A percentile compares a stretch with the other conserved stretches of the same genome.
These are phyloP conservation scores for Fomitopsis pulvina DNA, from an alignment of 768 basidiomycete species.

Conservation along the genomic window DNA sequence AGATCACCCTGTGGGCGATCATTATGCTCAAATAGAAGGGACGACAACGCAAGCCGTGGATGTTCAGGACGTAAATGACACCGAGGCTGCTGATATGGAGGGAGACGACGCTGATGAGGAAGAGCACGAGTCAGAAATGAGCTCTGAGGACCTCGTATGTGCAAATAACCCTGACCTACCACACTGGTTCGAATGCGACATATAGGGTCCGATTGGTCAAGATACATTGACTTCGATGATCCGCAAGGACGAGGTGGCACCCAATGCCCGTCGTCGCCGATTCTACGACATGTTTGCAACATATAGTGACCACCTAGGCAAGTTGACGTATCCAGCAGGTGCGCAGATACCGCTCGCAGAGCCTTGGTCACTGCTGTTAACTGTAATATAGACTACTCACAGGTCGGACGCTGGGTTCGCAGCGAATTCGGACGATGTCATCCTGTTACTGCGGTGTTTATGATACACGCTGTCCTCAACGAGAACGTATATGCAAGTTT, in stretches of 20 bases:
- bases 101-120: slow-evolving; percentile 4
- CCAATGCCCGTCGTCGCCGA: slow-evolving; percentile 50
- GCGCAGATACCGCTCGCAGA: too few species aligned
- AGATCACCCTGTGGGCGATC: background rate
- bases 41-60: background rate
- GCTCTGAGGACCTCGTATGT: slow-evolving; percentile 14
- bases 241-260: slow-evolving; percentile 61
- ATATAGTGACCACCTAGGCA: slow-evolving; percentile 36
- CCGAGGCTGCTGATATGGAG: background rate
- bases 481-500: slow-evolving; percentile 40
- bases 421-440: slow-evolving; percentile 49
- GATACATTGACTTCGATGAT: slow-evolving; percentile 72
- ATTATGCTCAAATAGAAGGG: background rate
- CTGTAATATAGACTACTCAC: slow-evolving; percentile 45
- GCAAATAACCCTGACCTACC: background rate
- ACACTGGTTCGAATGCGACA: too few species aligned
- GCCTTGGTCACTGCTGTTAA: too few species aligned
- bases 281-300: slow-evolving; percentile 38
- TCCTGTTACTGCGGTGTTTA: slow-evolving; percentile 55
- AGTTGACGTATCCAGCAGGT: slow-evolving; percentile 58
- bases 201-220: slow-evolving; percentile 63
- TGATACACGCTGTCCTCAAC: slow-evolving; percentile 72
- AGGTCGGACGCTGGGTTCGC: slow-evolving; percentile 57
- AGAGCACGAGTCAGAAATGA: background rate
- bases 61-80: background rate